These are phyloP conservation scores for Fusarium anguioides DNA, from an alignment of 2,329 filamentous ascomycete species.

Conservation along the genomic window DNA sequence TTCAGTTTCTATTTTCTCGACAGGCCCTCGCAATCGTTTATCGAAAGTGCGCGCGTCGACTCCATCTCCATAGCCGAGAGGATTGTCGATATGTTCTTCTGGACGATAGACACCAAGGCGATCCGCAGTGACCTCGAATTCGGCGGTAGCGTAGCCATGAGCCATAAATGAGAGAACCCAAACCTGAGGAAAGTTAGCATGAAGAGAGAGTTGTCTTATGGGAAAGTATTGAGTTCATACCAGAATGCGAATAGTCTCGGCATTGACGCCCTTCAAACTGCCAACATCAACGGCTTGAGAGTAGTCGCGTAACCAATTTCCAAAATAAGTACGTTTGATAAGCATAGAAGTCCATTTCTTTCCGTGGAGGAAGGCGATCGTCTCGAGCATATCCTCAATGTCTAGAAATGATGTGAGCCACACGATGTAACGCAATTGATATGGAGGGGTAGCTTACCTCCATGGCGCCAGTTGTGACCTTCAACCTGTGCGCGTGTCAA, in stretches of 20 bases:
- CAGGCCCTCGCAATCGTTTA: conserved; percentile 81
- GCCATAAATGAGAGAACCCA: conserved; percentile 86
- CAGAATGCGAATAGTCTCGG: conserved; percentile 80
- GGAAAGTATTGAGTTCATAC: conserved; percentile 49
- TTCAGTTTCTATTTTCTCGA: conserved; percentile 76
- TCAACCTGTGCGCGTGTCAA: conserved; percentile 62
- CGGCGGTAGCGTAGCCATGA: conserved; percentile 86
- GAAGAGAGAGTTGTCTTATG: background rate
- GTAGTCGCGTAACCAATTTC: conserved; percentile 89
- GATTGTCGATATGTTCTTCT: conserved; percentile 81
- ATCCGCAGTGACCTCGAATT: conserved; percentile 86
- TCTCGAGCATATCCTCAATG: conserved; percentile 85
- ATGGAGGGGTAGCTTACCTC: conserved; percentile 56
- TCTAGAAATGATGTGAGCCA: conserved; percentile 56
- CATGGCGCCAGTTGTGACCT: conserved; percentile 76
- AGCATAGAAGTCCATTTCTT: conserved; percentile 88
- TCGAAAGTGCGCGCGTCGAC: conserved; percentile 86
- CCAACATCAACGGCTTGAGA: conserved; percentile 86
- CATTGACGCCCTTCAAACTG: conserved; percentile 81
- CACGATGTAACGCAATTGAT: conserved; percentile 1
- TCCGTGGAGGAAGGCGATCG: conserved; percentile 78
- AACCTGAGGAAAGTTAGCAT: conserved; percentile 55
- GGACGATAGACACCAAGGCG: conserved; percentile 83
- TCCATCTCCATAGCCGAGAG: conserved; percentile 87
- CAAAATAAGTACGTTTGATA: conserved; percentile 83